A percentile compares a stretch with the other conserved stretches of the same genome.
phyloP scores from a whole-genome alignment of 2,329 filamentous ascomycete species.

The Atkinsonella hypoxylon region DNA sequence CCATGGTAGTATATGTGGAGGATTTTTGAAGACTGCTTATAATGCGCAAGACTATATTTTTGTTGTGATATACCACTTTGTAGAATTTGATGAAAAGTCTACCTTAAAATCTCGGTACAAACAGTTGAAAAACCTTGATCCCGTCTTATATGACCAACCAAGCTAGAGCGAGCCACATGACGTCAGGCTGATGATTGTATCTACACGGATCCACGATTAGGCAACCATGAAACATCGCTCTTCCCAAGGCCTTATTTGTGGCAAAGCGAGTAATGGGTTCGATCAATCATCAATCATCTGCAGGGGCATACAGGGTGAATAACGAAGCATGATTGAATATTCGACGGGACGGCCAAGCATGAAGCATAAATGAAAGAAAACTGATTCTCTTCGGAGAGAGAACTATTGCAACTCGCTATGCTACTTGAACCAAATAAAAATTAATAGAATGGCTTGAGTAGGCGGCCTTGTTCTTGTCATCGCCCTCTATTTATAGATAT shows the following conservation, averaged over 20 bases:
- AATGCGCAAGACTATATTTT: not conserved
- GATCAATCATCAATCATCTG: not conserved
- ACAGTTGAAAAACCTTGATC: not conserved
- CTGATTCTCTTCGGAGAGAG: too few species aligned
- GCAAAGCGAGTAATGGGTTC: not conserved
- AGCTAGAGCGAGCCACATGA: slow-evolving; percentile 5
- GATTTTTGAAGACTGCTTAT: not conserved
- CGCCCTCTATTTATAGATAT: too few species aligned
- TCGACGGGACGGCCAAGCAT: not conserved
- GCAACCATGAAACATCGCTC: not conserved
- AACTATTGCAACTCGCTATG: not conserved
- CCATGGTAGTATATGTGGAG: slow-evolving; percentile 7
- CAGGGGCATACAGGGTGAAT: not conserved
- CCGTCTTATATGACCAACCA: not conserved
- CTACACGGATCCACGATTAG: not conserved
- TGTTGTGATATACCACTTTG: not conserved
- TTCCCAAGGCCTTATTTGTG: not conserved
- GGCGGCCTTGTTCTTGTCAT: too few species aligned
- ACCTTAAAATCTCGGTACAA: not conserved
- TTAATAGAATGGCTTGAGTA: too few species aligned
- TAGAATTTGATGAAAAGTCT: too few species aligned
- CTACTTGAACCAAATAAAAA: not conserved
- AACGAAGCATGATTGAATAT: not conserved
- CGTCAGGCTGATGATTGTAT: slow-evolving; percentile 4
- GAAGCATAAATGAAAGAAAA: not conserved